A percentile compares a stretch with the other conserved stretches of the same genome.
Evolutionary conservation across 2,329 filamentous ascomycete species (phyloP).

Genomic region (Paraphaeosphaeria minitans): DNA sequence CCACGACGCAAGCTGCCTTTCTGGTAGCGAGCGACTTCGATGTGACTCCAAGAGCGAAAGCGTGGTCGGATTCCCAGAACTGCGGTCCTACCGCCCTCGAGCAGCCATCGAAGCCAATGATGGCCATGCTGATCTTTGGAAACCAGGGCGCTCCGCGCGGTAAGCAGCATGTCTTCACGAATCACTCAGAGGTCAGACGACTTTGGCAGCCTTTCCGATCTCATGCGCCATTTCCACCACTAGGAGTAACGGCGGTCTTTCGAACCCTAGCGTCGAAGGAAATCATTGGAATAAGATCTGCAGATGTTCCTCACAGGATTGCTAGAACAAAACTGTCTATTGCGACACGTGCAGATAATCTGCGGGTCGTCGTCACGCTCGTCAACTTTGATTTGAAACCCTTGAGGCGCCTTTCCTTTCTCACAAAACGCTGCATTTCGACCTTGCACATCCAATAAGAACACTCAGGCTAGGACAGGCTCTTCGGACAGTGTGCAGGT

Average conservation of each 20-base stretch:
- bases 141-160: constrained; percentile 34
- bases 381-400: constrained; percentile 25
- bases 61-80: constrained; percentile 8
- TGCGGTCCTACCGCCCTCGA: constrained; percentile 18
- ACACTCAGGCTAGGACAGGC: background rate
- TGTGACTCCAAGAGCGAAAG: constrained; percentile 1
- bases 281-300: constrained; percentile 32
- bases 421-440: constrained; percentile 5
- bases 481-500: background rate
- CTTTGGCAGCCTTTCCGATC: constrained; percentile 28
- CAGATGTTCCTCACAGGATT: constrained; percentile 20
- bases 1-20: constrained; percentile 4
- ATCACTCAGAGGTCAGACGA: constrained; percentile 34
- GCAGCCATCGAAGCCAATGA: constrained; percentile 16
- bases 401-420: constrained; percentile 18
- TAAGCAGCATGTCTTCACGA: constrained; percentile 22
- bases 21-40: constrained; percentile 12
- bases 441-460: constrained; percentile 4
- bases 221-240: constrained; percentile 38
- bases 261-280: constrained; percentile 24
- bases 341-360: constrained; percentile 25
- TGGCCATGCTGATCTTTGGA: constrained; percentile 17
- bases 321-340: constrained; percentile 21
- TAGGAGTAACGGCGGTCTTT: constrained; percentile 16
- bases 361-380: constrained; percentile 26